These are phyloP conservation scores for Clarireedia sp. DNA, from an alignment of 2,329 filamentous ascomycete species.

Conservation along the genomic window DNA sequence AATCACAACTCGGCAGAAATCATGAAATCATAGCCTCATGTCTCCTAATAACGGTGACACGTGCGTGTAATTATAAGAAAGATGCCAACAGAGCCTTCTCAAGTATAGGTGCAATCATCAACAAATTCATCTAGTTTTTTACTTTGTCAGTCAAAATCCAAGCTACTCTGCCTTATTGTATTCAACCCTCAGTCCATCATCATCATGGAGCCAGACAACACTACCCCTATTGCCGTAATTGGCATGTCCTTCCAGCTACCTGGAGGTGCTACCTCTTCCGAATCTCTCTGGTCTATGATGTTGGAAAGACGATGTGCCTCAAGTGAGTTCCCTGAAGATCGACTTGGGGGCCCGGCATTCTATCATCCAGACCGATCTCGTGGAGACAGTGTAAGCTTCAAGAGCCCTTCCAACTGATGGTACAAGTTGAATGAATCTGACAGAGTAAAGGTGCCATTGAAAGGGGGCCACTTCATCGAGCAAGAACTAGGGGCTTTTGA, in stretches of 20 bases:
- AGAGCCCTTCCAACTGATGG: neutral
- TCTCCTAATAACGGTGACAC: neutral
- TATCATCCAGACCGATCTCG: neutral
- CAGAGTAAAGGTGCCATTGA: neutral
- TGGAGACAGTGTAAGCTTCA: neutral
- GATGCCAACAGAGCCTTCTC: neutral
- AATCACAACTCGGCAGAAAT: neutral
- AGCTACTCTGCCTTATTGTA: neutral
- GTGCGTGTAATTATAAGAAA: neutral
- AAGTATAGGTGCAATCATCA: neutral
- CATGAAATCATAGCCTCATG: neutral
- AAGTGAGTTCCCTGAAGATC: neutral
- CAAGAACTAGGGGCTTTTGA: slow-evolving; percentile 13
- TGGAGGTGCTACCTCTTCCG: slow-evolving; percentile 29
- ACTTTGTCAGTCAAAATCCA: neutral
- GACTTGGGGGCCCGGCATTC: neutral
- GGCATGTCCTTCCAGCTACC: slow-evolving; percentile 31
- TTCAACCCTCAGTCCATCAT: neutral
- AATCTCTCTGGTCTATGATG: slow-evolving; percentile 30
- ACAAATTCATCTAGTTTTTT: neutral
- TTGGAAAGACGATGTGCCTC: slow-evolving; percentile 9
- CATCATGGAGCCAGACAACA: neutral
- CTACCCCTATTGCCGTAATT: slow-evolving; percentile 26
- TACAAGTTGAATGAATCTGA: neutral
- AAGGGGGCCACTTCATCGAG: neutral